Percentiles rank a stretch among this genome's conserved stretches.
Conservation (phyloP, 805 yeast genomes). For the Kodamaea lidongshanica region DNA sequence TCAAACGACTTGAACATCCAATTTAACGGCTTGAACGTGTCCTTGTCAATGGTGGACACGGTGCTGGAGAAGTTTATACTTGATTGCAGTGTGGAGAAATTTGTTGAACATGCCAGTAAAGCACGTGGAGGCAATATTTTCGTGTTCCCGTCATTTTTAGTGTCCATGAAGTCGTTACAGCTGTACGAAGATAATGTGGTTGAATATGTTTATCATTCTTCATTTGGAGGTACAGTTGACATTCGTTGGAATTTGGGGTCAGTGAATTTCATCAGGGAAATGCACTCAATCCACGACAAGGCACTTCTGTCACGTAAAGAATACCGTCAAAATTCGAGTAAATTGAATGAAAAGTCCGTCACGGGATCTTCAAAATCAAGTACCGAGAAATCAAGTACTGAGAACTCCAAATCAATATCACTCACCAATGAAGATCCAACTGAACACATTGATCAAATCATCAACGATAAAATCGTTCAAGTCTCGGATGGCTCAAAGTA, state of each 20-base stretch:
- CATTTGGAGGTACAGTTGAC: slow-evolving; percentile 86
- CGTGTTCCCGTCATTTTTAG: slow-evolving; percentile 66
- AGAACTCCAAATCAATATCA: no score
- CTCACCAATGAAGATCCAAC: slow-evolving; percentile 20
- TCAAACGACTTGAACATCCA: slow-evolving; percentile 56
- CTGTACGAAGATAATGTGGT: slow-evolving; percentile 45
- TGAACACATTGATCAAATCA: slow-evolving; percentile 29
- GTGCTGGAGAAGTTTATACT: slow-evolving; percentile 45
- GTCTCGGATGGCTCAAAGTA: slow-evolving; percentile 38
- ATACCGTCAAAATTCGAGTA: slow-evolving; percentile 26
- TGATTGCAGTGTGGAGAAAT: slow-evolving; percentile 46
- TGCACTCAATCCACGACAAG: slow-evolving; percentile 81
- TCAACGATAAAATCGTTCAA: slow-evolving; percentile 31
- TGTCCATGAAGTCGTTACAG: slow-evolving; percentile 75
- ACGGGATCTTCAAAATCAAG: no score
- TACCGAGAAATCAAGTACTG: slow-evolving; percentile 10
- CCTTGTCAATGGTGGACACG: slow-evolving; percentile 56
- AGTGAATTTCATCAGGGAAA: slow-evolving; percentile 80
- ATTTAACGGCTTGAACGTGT: slow-evolving; percentile 57
- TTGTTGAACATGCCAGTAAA: slow-evolving; percentile 46
- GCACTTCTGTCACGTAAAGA: slow-evolving; percentile 58
- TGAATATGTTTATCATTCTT: slow-evolving; percentile 61
- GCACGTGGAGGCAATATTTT: slow-evolving; percentile 79
- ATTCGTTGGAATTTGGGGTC: slow-evolving; percentile 93
- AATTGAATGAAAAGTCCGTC: slow-evolving; percentile 34